Percentiles rank a stretch among this genome's conserved stretches.
These are phyloP conservation scores for Primulina eburnea DNA, from an alignment of 257 asterid species.

Conservation along the genomic window DNA sequence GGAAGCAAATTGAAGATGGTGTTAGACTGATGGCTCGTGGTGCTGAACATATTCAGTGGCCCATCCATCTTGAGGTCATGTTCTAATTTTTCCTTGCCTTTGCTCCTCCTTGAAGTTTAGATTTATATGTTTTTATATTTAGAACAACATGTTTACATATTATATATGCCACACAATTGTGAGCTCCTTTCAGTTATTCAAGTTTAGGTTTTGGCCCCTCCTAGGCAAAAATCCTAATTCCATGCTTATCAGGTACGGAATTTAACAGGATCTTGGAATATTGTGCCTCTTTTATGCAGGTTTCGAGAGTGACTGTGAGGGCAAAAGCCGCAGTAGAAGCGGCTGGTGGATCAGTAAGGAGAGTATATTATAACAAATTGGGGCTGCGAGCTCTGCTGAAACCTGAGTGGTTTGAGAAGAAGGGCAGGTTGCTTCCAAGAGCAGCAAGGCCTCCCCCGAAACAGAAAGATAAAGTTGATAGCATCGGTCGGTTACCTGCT, in stretches of 20 bases:
- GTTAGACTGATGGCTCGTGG: slow-evolving; percentile 96
- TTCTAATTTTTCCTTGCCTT: not conserved
- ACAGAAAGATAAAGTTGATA: slow-evolving; percentile 74
- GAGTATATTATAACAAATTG: slow-evolving; percentile 83
- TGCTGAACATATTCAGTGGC: slow-evolving; percentile 70
- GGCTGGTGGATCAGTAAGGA: slow-evolving; percentile 83
- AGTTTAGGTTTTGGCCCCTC: not conserved
- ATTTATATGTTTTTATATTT: too few relatives aligned
- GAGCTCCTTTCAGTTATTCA: not conserved
- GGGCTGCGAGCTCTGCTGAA: slow-evolving; percentile 81
- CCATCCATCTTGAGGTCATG: slow-evolving; percentile 90
- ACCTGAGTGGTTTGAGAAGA: slow-evolving; percentile 96
- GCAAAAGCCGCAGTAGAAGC: slow-evolving; percentile 96
- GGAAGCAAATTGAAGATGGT: slow-evolving; percentile 89
- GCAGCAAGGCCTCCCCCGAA: slow-evolving; percentile 96
- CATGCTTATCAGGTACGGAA: not conserved
- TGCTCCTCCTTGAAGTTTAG: not conserved
- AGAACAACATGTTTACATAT: too few relatives aligned
- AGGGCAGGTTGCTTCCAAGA: slow-evolving; percentile 85
- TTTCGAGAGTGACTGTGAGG: slow-evolving; percentile 86
- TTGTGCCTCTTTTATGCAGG: slow-evolving; percentile 35
- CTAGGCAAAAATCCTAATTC: not conserved
- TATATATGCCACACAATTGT: not conserved
- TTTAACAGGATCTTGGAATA: not conserved
- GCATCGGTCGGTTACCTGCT: slow-evolving; percentile 89